phyloP scores from a whole-genome alignment of 2,329 filamentous ascomycete genomes.

The Mycosphaerelloides madeirae region DNA sequence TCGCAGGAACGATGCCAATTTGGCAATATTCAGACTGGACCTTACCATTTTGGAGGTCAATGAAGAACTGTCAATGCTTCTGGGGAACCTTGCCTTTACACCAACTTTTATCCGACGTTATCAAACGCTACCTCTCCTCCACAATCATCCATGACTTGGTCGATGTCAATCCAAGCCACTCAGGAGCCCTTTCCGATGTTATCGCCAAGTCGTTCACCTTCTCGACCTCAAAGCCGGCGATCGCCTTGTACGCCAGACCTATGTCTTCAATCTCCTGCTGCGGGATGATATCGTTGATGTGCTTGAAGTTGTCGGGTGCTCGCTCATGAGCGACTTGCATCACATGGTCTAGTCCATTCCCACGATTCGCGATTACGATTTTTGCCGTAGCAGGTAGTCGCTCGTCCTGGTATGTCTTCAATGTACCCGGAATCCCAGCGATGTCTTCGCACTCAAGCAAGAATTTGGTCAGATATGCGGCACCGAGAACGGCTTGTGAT shows the following conservation, averaged over 20 bases:
- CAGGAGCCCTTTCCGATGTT: conserved; percentile 31
- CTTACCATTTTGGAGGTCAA: no score
- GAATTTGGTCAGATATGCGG: conserved; percentile 36
- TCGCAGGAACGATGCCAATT: no score
- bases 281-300: conserved; percentile 33
- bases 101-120: no score
- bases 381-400: conserved; percentile 42
- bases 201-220: conserved; percentile 40
- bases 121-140: no score
- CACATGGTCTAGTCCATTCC: conserved; percentile 45
- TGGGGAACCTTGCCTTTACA: no score
- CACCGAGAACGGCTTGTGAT: conserved; percentile 44
- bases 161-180: conserved; percentile 19
- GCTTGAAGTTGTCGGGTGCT: conserved; percentile 39
- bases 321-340: conserved; percentile 44
- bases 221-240: conserved; percentile 46
- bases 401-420: conserved; percentile 38
- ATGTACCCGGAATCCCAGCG: conserved; percentile 29
- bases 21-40: no score
- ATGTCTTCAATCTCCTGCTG: conserved; percentile 24
- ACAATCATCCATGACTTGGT: no score
- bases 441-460: conserved; percentile 24
- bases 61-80: no score
- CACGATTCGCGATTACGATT: conserved; percentile 46
- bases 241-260: conserved; percentile 32